These are phyloP conservation scores for Botrytis medusae DNA, from an alignment of 2,329 filamentous ascomycete genomes.

Conservation along the genomic window DNA sequence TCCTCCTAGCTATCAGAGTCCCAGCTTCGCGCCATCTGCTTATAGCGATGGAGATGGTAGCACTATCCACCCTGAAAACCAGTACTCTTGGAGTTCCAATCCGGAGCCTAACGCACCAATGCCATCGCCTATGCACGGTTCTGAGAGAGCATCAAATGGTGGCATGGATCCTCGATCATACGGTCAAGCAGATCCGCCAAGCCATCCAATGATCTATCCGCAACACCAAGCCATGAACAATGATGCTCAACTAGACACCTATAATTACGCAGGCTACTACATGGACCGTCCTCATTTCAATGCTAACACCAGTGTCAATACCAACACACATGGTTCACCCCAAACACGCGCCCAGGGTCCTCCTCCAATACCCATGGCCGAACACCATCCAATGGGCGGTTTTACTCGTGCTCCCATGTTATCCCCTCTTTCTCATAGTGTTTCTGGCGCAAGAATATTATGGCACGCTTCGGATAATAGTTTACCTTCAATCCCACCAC, in stretches of 20 bases:
- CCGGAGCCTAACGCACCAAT: background rate
- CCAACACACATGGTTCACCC: background rate
- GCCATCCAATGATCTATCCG: background rate
- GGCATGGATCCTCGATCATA: background rate
- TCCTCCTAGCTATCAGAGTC: background rate
- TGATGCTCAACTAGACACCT: background rate
- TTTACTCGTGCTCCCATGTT: background rate
- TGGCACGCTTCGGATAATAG: background rate
- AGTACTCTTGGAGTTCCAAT: background rate
- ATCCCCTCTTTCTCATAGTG: background rate
- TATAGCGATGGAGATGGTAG: background rate
- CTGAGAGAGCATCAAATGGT: background rate
- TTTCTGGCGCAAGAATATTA: background rate
- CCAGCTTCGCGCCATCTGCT: background rate
- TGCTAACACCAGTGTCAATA: background rate
- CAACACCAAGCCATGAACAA: background rate
- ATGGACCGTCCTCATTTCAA: background rate
- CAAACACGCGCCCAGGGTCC: background rate
- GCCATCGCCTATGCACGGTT: background rate
- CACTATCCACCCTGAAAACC: background rate
- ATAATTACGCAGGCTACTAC: conserved; percentile 7
- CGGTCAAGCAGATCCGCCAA: background rate
- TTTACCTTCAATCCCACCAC: background rate
- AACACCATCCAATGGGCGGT: background rate
- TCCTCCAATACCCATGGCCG: background rate